Base-by-base conservation (phyloP, 2,329 filamentous ascomycete species). In the Graphilbum fragrans region DNA sequence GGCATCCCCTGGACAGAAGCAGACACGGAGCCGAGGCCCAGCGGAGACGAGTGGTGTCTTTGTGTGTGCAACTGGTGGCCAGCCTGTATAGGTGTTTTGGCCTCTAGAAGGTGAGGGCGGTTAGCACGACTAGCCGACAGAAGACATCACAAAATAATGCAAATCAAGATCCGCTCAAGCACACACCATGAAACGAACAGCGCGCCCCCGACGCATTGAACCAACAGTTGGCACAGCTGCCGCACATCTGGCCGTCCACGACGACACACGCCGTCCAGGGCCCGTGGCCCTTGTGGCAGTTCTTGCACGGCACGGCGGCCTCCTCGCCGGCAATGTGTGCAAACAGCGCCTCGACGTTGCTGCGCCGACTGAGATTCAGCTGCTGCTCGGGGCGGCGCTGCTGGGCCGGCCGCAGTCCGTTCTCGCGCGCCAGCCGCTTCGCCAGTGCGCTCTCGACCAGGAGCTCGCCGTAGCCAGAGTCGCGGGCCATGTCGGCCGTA, bases 221-320 rank as follows among this genome's bases (percentile, higher is more conserved):
- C 73, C 74, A 77, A 53, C 74, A 78, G 51, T 78, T 78, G 43
- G 72, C 67, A 47, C 74, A 78, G 50, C 70, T 75, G 10, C 74
- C 73, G 44, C 70, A 76, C 69, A 77, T 72, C 52, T 74, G 69
- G 2, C 73, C 72, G 37, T 69, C 67, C 19, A 73, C 68, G n/a
- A 75, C 59, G n/a, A 78, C 63, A 47, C 74, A 78, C 16, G 63
- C 62, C 1, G 62, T 70, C 72, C 72, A 78, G 0, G 74, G 73
- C 0, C 74, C 74, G 45, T 76, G 70, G 4, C 71, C 71, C 52
- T 74, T 77, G 54, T 68, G 64, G 53, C 74, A 78, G 54, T 74
- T 76, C 55, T 74, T 73, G 55, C 74, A 78, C 0, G 69, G 61
- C n/a, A 62, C 59, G 0, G 60, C 50, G 0, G 68, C 65, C 25